A percentile compares a stretch with the other conserved stretches of the same genome.
Evolutionary conservation across 768 basidiomycete species (phyloP).

Genomic region (Rhizopogon vinicolor): DNA sequence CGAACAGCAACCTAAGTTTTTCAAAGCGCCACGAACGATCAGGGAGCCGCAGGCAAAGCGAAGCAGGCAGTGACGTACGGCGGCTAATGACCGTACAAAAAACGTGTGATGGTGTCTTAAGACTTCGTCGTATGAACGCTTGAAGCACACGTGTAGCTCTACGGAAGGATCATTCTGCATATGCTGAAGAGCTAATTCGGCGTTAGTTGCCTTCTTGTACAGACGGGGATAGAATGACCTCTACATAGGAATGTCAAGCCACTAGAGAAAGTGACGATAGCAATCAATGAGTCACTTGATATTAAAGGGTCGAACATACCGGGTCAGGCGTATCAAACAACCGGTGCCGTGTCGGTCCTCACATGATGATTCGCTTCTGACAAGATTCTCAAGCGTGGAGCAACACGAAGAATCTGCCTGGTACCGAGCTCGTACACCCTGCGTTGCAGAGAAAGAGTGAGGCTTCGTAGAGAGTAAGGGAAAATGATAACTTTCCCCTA

Average conservation of each 20-base stretch:
- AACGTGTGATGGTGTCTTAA: slow-evolving; percentile 65
- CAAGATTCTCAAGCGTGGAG: slow-evolving; percentile 56
- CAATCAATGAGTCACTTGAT: slow-evolving; percentile 2
- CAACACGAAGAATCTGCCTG: slow-evolving; percentile 39
- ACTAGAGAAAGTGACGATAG: slow-evolving; percentile 28
- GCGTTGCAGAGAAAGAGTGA: slow-evolving; percentile 6
- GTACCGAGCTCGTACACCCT: slow-evolving; percentile 66
- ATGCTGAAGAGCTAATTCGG: slow-evolving; percentile 47
- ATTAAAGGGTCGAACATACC: slow-evolving; percentile 39
- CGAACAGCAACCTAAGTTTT: slow-evolving; percentile 49
- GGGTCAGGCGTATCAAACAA: slow-evolving; percentile 60
- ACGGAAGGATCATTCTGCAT: slow-evolving; percentile 49
- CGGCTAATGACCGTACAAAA: slow-evolving; percentile 50
- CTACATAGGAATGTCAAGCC: slow-evolving; percentile 65
- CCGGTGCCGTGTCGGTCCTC: slow-evolving; percentile 46
- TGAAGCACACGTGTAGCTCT: slow-evolving; percentile 67
- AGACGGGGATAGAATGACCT: neutral
- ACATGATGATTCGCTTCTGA: slow-evolving; percentile 43
- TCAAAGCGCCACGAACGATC: neutral
- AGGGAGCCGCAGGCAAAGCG: neutral
- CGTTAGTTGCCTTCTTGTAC: neutral
- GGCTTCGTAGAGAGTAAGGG: slow-evolving; percentile 7
- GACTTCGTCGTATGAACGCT: slow-evolving; percentile 63
- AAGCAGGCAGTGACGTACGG: slow-evolving; percentile 18
- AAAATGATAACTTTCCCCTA: slow-evolving; percentile 40